These are phyloP conservation scores for Biancaea sappan DNA, from an alignment of 306 rosid species.

Conservation along the genomic window DNA sequence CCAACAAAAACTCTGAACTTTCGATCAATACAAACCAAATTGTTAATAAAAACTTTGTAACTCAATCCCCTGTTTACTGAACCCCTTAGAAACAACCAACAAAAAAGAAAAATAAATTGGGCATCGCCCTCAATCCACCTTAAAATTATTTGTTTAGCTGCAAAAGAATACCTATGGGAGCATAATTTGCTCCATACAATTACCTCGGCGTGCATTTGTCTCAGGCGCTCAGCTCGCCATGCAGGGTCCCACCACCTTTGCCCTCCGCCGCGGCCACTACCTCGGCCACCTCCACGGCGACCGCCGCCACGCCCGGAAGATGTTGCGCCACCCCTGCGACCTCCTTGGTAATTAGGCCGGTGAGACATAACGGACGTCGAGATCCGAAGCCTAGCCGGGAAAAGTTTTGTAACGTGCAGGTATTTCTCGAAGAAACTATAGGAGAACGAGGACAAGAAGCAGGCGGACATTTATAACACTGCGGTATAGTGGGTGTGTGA, in stretches of 20 bases:
- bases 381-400: slow-evolving; percentile 26
- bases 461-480: slow-evolving; percentile 45
- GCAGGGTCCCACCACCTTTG: slow-evolving; percentile 99
- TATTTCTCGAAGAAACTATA: neutral
- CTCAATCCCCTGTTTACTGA: neutral
- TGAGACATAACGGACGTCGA: slow-evolving; percentile 58
- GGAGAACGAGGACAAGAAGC: neutral
- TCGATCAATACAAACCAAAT: neutral
- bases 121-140: neutral
- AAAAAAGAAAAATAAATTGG: neutral
- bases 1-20: neutral
- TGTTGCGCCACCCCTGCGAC: slow-evolving; percentile 59
- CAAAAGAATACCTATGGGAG: neutral
- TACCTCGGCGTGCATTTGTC: slow-evolving; percentile 77
- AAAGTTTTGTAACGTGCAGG: slow-evolving; percentile 29
- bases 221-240: slow-evolving; percentile 92
- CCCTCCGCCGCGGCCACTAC: slow-evolving; percentile 80
- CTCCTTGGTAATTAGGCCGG: slow-evolving; percentile 80
- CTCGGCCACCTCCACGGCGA: slow-evolving; percentile 46
- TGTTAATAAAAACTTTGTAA: neutral
- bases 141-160: neutral
- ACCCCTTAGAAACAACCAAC: neutral
- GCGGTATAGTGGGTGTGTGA: neutral
- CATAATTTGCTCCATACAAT: neutral
- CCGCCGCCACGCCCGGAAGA: slow-evolving; percentile 55